Percentiles rank a stretch among this genome's conserved stretches.
phyloP scores from a whole-genome alignment of 352 stramenopile genomes.

The Globisporangium acanthophoron region DNA sequence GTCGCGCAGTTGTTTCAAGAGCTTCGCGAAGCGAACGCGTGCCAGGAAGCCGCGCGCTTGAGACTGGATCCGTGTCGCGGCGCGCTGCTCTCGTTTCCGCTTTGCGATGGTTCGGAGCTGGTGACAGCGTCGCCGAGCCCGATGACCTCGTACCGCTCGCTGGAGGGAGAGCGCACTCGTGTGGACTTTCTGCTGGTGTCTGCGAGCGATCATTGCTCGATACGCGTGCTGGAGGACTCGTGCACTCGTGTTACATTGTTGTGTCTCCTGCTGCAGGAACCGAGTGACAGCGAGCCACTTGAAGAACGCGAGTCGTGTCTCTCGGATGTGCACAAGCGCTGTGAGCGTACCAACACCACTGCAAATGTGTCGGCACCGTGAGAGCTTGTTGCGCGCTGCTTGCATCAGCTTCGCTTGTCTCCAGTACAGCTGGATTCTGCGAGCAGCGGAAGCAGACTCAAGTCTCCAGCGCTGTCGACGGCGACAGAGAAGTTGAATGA shows the following conservation, averaged over 20 bases:
- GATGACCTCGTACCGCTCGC: conserved; percentile 7
- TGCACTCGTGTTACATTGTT: neutral
- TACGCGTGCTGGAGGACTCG: conserved; percentile 13
- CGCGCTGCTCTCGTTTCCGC: neutral
- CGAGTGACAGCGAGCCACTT: neutral
- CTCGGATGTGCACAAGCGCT: neutral
- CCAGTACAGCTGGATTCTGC: neutral
- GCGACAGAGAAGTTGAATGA: neutral
- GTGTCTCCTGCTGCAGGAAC: neutral
- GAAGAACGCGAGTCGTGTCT: neutral
- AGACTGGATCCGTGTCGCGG: conserved; percentile 25
- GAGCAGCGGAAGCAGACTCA: neutral
- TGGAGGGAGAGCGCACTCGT: conserved; percentile 13
- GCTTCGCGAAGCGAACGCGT: conserved; percentile 14
- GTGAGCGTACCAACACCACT: neutral
- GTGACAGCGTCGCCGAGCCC: neutral
- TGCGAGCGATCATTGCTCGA: neutral
- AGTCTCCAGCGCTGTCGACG: neutral
- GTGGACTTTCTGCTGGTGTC: neutral
- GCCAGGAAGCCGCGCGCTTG: conserved; percentile 18
- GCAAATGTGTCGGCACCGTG: neutral
- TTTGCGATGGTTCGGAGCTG: neutral
- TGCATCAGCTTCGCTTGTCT: neutral
- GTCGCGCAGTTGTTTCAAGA: conserved; percentile 30
- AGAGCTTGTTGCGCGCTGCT: neutral